A percentile compares a stretch with the other conserved stretches of the same genome.
These are phyloP conservation scores for Umbellularia californica DNA, from an alignment of 164 flowering plant genomes.

Conservation along the genomic window DNA sequence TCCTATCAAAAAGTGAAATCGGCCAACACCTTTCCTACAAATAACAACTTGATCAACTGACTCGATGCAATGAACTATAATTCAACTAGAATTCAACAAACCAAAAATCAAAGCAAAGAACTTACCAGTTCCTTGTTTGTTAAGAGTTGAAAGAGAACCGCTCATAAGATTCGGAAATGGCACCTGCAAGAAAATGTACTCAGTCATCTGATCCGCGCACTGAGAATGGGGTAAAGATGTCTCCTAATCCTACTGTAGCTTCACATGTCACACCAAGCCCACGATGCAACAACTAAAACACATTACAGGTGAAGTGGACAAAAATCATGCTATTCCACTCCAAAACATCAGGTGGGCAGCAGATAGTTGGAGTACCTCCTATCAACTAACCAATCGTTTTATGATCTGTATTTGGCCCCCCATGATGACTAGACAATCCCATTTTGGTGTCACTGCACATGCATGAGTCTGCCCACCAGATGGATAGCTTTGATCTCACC, in stretches of 20 bases:
- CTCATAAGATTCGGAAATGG: conserved; percentile 51
- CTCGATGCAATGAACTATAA: no score
- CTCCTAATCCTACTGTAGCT: background rate
- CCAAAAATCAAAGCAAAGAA: background rate
- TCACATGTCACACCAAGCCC: background rate
- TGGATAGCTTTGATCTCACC: background rate
- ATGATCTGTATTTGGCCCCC: background rate
- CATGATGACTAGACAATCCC: background rate
- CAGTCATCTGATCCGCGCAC: background rate
- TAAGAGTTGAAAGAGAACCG: background rate
- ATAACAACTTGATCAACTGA: no score
- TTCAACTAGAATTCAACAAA: no score
- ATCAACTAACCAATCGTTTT: background rate
- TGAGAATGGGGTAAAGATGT: background rate
- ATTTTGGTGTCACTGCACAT: background rate
- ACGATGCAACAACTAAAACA: background rate
- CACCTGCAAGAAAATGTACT: conserved; percentile 47
- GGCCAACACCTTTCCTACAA: no score
- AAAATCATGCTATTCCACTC: background rate
- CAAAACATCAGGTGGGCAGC: background rate
- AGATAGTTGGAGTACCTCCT: background rate
- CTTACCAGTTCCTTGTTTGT: background rate
- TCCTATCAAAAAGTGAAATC: no score
- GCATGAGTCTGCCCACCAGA: background rate
- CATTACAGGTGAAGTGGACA: background rate